Base-by-base conservation (phyloP, 129 eudicot genomes). In the Rutidosis leptorrhynchoides region DNA sequence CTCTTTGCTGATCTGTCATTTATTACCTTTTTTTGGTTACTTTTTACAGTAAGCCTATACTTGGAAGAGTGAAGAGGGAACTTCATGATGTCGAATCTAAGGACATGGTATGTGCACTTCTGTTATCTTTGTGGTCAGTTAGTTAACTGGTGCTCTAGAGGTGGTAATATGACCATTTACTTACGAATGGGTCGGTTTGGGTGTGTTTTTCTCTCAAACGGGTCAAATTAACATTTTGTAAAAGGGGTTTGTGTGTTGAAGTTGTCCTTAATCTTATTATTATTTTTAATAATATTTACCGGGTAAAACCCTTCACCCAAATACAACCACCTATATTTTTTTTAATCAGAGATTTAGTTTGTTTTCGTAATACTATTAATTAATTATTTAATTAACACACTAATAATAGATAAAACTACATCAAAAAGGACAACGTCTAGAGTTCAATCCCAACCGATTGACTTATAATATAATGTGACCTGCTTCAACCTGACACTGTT, bases 31-130 rank as follows among this genome's bases (percentile, higher is more conserved):
- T 19, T 32, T 19, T 24, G 49, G 1, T 63, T 57, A 30, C 20
- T 1, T 63, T 37, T 25, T 76, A 53, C 74, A 83, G 90, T 17
- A 80, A 76, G 67, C 77, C 87, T 33, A 62, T 79, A 6, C 11
- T 75, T 56, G 82, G 83, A 49, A 80, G 94, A 57, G 90, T 83
- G 75, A 85, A 83, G 77, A 84, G 83, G 79, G 96, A 83, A 73
- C 62, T 78, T 52, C 75, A 77, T 80, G 96, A 85, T 65, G 75
- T 73, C 22, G 85, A 83, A 74, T 64, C 69, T 7, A 89, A 85
- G 73, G 87, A 71, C 65, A 26, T 42, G 84, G 96, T 88, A 85
- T 68, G 83, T 80, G 23, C 58, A 33, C 26, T 55, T 65, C 19
- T 40, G 42, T 64, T 24, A 53, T 64, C 43, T 26, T 40, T 64